phyloP scores from a whole-genome alignment of 2,329 filamentous ascomycete species.

The Thelonectria rubi region DNA sequence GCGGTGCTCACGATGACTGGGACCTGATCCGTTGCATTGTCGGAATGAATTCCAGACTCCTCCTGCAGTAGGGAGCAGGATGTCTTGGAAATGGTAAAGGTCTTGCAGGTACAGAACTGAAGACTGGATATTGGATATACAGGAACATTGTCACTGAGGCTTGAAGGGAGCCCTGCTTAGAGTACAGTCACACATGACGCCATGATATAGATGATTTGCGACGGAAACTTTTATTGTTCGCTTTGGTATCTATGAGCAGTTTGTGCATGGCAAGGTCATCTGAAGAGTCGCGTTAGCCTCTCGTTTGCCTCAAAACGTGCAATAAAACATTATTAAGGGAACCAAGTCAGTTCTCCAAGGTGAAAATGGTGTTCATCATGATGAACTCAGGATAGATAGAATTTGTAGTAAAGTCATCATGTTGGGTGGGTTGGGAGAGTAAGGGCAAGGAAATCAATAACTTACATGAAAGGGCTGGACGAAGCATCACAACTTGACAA shows the following conservation, averaged over 20 bases:
- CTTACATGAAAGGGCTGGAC: constrained; percentile 25
- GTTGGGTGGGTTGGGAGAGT: constrained; percentile 44
- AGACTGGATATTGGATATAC: background rate
- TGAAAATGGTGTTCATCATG: constrained; percentile 65
- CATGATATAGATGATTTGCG: background rate
- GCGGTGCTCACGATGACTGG: constrained; percentile 88
- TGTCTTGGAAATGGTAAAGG: background rate
- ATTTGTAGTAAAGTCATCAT: constrained; percentile 61
- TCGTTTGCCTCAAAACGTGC: background rate
- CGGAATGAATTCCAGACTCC: constrained; percentile 83
- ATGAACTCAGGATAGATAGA: constrained; percentile 60
- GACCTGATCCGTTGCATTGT: constrained; percentile 87
- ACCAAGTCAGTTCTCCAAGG: constrained; percentile 69
- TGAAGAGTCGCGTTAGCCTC: constrained; percentile 16
- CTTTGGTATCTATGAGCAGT: background rate
- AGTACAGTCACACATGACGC: constrained; percentile 9
- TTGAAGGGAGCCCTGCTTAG: background rate
- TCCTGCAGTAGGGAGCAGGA: constrained; percentile 51
- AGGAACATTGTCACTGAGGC: background rate
- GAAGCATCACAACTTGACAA: background rate
- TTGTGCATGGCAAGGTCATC: background rate
- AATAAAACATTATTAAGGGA: constrained; percentile 21
- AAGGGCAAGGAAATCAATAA: background rate
- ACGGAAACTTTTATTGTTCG: background rate
- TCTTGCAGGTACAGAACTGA: constrained; percentile 5